phyloP scores from a whole-genome alignment of 805 yeast genomes.

The Blastobotrys muscicola region DNA sequence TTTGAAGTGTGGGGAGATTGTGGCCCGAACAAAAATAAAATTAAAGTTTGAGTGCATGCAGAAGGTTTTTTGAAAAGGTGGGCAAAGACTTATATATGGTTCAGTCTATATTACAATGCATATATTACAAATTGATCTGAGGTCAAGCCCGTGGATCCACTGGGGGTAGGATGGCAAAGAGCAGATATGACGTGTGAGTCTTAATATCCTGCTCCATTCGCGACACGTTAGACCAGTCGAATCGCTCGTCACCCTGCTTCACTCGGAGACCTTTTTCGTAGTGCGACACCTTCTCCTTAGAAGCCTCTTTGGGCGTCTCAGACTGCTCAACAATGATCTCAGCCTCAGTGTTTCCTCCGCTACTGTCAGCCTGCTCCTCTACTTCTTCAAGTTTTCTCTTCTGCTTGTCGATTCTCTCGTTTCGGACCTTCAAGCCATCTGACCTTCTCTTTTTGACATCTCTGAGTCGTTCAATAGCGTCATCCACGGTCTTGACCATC shows the following conservation, averaged over 20 bases:
- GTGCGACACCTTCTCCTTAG: slow-evolving; percentile 26
- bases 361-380: slow-evolving; percentile 17
- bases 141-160: neutral
- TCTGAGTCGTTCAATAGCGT: slow-evolving; percentile 67
- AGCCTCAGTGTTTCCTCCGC: slow-evolving; percentile 9
- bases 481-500: slow-evolving; percentile 73
- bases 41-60: no score
- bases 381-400: slow-evolving; percentile 5
- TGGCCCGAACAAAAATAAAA: no score
- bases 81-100: no score
- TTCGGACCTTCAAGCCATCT: slow-evolving; percentile 31
- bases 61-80: no score
- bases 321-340: slow-evolving; percentile 21
- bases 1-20: no score
- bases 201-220: slow-evolving; percentile 77
- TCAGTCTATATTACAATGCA: no score
- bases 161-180: slow-evolving; percentile 62
- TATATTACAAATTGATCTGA: neutral
- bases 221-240: slow-evolving; percentile 76
- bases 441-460: slow-evolving; percentile 70
- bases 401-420: slow-evolving; percentile 15
- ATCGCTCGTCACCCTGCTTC: slow-evolving; percentile 76
- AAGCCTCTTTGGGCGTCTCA: slow-evolving; percentile 7
- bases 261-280: slow-evolving; percentile 77
- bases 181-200: slow-evolving; percentile 87